These are phyloP conservation scores for Microdochium nivale DNA, from an alignment of 2,329 filamentous ascomycete species.

Conservation along the genomic window DNA sequence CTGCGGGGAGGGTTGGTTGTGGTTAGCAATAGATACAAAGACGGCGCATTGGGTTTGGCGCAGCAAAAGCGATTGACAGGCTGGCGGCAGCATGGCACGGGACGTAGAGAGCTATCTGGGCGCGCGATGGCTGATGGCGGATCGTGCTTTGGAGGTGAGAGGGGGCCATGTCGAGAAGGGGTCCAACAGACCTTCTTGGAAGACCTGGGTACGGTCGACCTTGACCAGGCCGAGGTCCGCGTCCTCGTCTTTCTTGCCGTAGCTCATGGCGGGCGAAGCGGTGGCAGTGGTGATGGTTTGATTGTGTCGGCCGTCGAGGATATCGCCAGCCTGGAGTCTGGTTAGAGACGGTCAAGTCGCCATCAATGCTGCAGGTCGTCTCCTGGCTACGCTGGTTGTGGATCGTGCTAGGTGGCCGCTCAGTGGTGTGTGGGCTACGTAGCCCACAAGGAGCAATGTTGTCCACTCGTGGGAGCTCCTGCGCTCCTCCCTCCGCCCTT, in stretches of 20 bases:
- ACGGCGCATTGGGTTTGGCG: not conserved
- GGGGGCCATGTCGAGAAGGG: slow-evolving; percentile 7
- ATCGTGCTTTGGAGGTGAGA: not conserved
- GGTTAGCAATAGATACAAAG: slow-evolving; percentile 4
- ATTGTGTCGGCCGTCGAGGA: slow-evolving; percentile 16
- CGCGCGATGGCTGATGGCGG: not conserved
- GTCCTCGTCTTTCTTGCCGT: slow-evolving; percentile 99
- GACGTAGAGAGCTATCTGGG: not conserved
- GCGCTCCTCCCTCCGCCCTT: not conserved
- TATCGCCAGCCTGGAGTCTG: slow-evolving; percentile 11
- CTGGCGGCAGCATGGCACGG: not conserved
- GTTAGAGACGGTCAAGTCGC: slow-evolving; percentile 3
- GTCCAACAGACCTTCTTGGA: slow-evolving; percentile 78
- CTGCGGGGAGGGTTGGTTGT: slow-evolving; percentile 35
- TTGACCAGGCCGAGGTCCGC: slow-evolving; percentile 88
- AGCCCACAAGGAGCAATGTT: slow-evolving; percentile 5
- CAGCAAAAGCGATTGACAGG: not conserved
- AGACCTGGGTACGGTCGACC: slow-evolving; percentile 95
- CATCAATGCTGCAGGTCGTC: not conserved
- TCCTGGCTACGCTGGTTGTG: not conserved
- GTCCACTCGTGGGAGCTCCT: slow-evolving; percentile 3
- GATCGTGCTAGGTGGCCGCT: slow-evolving; percentile 1
- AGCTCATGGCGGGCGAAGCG: slow-evolving; percentile 64
- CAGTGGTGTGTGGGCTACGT: not conserved
- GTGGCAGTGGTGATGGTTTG: slow-evolving; percentile 9